These are phyloP conservation scores for Paracamarosporium sp. DNA, from an alignment of 2,329 filamentous ascomycete genomes.

Conservation along the genomic window DNA sequence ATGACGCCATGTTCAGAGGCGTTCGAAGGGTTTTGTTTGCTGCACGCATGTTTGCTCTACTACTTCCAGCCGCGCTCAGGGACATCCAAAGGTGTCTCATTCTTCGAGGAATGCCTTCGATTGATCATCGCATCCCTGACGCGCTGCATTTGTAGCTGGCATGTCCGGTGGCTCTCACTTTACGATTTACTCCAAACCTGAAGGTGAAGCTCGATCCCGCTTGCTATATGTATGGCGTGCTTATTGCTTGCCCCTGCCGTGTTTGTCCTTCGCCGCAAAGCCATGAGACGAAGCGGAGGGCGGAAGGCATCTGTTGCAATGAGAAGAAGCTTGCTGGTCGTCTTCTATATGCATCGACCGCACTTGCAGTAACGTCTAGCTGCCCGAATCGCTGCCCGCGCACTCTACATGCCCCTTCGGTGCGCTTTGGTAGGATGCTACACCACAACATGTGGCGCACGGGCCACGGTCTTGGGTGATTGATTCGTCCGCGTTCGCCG, in stretches of 20 bases:
- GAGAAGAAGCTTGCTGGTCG: background rate
- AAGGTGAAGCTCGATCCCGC: background rate
- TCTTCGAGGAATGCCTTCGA: background rate
- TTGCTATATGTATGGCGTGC: background rate
- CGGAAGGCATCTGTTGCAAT: background rate
- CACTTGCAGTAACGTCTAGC: background rate
- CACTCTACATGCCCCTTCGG: background rate
- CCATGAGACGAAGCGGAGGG: background rate
- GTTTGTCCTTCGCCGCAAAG: background rate
- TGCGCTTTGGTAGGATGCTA: background rate
- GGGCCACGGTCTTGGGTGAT: background rate
- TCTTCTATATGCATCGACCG: background rate
- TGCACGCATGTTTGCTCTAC: slow-evolving; percentile 18
- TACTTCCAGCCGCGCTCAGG: background rate
- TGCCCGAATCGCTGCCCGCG: no score
- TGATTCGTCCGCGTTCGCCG: background rate
- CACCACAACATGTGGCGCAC: background rate
- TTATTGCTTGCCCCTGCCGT: background rate
- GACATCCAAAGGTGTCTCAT: no score
- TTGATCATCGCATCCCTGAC: background rate
- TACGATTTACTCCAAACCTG: background rate
- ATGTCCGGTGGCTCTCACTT: background rate
- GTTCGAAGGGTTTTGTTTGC: background rate
- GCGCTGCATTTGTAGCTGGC: background rate
- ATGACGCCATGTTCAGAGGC: background rate